Conservation (phyloP, 2,329 filamentous ascomycete species). For the Stemphylium beticola region DNA sequence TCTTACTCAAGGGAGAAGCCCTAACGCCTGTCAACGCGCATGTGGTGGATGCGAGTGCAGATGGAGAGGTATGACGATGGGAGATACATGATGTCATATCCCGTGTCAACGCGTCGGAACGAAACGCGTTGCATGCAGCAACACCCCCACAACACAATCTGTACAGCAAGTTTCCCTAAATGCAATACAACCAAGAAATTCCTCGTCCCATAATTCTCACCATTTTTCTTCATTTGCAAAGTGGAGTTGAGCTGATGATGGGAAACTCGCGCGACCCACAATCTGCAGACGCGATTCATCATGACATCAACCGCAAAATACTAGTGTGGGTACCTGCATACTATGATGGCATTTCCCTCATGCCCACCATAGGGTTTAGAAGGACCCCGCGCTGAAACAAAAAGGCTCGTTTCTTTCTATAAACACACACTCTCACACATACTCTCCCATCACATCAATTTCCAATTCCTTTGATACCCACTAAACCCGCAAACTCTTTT, state of each 20-base stretch:
- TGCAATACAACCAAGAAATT: background rate
- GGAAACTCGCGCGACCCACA: background rate
- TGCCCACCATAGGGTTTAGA: background rate
- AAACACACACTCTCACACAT: background rate
- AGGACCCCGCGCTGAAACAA: background rate
- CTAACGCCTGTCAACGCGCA: background rate
- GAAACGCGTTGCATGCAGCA: constrained; percentile 2
- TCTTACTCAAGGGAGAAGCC: background rate
- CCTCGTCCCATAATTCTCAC: background rate
- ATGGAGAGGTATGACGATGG: too few species aligned
- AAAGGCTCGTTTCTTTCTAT: background rate
- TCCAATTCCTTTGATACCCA: background rate
- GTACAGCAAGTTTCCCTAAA: background rate
- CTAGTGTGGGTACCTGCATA: constrained; percentile 9
- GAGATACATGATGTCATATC: constrained; percentile 8
- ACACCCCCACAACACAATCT: background rate
- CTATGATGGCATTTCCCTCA: constrained; percentile 9
- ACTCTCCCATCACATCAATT: background rate
- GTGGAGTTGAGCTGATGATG: background rate
- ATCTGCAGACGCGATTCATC: constrained; percentile 12
- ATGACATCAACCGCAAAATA: constrained; percentile 14
- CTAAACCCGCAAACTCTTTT: background rate
- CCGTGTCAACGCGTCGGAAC: constrained; percentile 7
- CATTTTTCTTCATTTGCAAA: background rate
- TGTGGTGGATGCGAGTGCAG: background rate